Base-by-base conservation (phyloP, 352 stramenopile species). In the Pythium myriotylum region DNA sequence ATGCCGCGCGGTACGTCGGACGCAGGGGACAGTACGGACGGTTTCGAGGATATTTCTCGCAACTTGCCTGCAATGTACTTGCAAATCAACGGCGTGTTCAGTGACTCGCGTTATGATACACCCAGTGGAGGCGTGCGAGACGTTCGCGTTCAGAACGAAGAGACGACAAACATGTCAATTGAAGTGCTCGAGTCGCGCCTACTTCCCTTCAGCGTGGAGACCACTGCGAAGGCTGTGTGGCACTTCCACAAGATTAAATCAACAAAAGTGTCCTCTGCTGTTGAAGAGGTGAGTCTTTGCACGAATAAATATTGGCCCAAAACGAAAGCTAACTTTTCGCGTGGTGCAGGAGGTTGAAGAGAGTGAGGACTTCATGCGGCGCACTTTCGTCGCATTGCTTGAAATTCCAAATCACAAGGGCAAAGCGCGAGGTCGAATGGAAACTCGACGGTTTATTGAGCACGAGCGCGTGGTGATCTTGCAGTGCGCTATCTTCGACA, bases 71-170 rank as follows among this genome's bases (percentile, higher is more conserved):
- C 51, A 6, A 58, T 58, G 51, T 58, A 58, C 19, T 41, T 58
- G 39, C 51, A 58, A 39, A 48, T 58, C 51, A 58, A 58, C 39
- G 51, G 37, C 51, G 51, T 58, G 14, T 58, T 58, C 23, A 58
- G 41, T 9, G 51, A 58, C 17, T 6, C 40, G 4, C 51, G 51
- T 7, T 39, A 47, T 12, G n/a, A 24, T 27, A 12, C 53, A 2
- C 26, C 17, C 0, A 19, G 33, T 12, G 35, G 24, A 3, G 40
- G 40, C 1, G 13, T 60, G 3, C 40, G 53, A 2, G 53, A 60
- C 23, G 43, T 60, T 29, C 42, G 43, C 17, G 41, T 52, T 2
- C 39, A 43, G 40, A 60, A 52, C n/a, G 53, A 41, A 16, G 24
- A 43, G 7, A 35, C 53, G 12, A 26, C 29, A 8, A 35, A 58